Conservation (phyloP, 2,329 filamentous ascomycete genomes). For the Alternaria sp. region DNA sequence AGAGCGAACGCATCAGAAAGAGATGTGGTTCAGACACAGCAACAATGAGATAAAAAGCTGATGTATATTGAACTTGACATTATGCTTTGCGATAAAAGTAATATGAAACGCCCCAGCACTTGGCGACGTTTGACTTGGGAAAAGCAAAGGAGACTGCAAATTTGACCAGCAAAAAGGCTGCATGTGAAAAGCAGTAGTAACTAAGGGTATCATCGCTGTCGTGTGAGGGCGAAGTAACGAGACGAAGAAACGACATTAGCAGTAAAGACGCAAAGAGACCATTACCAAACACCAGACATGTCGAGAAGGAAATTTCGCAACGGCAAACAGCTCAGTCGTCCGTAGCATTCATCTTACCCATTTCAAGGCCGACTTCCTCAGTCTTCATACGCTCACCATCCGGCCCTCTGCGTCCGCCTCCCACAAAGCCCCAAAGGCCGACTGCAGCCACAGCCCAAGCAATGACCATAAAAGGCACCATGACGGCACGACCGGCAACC, state of each 20-base stretch:
- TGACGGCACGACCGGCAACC: constrained; percentile 37
- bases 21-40: background rate
- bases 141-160: background rate
- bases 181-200: background rate
- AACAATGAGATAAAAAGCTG: background rate
- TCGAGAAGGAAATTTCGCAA: background rate
- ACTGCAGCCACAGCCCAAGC: constrained; percentile 29
- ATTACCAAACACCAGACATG: background rate
- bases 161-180: background rate
- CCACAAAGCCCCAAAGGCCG: constrained; percentile 35
- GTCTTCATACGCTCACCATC: constrained; percentile 38
- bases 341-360: constrained; percentile 37
- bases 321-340: background rate
- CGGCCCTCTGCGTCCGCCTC: constrained; percentile 26
- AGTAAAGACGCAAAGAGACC: background rate
- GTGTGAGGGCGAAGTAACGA: background rate
- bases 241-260: background rate
- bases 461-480: constrained; percentile 41
- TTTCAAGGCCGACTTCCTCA: constrained; percentile 39
- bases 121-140: constrained; percentile 12
- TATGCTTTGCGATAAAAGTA: background rate
- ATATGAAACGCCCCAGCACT: constrained; percentile 19
- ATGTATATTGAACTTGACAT: background rate
- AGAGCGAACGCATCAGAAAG: background rate
- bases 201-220: background rate